phyloP scores from a whole-genome alignment of 352 stramenopile genomes.

The Phytophthora fragariaefolia region DNA sequence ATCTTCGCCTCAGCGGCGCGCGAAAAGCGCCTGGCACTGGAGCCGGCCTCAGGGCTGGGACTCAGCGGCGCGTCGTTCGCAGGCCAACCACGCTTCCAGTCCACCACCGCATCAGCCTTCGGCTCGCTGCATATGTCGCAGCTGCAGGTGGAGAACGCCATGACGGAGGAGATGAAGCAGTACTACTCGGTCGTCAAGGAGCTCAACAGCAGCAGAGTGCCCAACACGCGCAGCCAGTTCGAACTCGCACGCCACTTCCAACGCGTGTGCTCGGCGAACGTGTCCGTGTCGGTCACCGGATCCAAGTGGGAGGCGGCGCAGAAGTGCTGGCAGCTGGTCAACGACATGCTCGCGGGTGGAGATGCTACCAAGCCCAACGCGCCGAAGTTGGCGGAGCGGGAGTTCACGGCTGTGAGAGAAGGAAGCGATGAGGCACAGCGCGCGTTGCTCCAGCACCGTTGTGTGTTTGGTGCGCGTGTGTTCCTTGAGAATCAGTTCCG shows the following conservation, averaged over 20 bases:
- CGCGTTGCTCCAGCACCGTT: conserved; percentile 53
- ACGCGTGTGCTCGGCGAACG: conserved; percentile 55
- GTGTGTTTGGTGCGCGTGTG: conserved; percentile 71
- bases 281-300: conserved; percentile 59
- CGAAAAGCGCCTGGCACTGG: conserved; percentile 42
- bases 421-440: conserved; percentile 46
- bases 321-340: conserved; percentile 86
- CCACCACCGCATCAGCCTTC: conserved; percentile 34
- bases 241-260: conserved; percentile 69
- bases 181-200: conserved; percentile 78
- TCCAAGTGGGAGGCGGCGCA: conserved; percentile 79
- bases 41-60: conserved; percentile 44
- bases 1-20: conserved; percentile 54
- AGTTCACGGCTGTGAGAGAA: conserved; percentile 50
- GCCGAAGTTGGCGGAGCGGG: conserved; percentile 59
- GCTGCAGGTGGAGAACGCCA: conserved; percentile 62
- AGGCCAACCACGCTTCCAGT: conserved; percentile 61
- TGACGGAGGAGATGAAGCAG: conserved; percentile 88
- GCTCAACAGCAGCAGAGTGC: conserved; percentile 73
- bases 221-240: conserved; percentile 75
- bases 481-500: conserved; percentile 86
- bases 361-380: conserved; percentile 47
- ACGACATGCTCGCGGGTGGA: conserved; percentile 65
- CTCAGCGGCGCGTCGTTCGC: conserved; percentile 58
- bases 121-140: conserved; percentile 70